These are phyloP conservation scores for Penicillium waksmanii DNA, from an alignment of 495 filamentous ascomycete genomes.

Conservation along the genomic window DNA sequence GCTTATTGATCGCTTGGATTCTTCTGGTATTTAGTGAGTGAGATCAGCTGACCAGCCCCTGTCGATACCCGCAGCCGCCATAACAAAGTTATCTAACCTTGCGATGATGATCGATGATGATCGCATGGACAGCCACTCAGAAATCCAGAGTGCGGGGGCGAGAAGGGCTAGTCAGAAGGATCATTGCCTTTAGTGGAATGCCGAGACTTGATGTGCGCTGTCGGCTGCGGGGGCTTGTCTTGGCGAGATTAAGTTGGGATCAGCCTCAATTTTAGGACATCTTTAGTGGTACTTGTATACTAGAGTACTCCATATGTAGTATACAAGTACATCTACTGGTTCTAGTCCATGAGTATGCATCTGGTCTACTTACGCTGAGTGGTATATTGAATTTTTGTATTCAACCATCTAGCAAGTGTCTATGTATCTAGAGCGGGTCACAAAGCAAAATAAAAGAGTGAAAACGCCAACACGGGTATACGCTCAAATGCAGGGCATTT, in stretches of 20 bases:
- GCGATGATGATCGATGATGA: background rate
- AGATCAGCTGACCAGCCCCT: background rate
- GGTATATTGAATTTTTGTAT: background rate
- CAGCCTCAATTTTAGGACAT: background rate
- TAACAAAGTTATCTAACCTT: slow-evolving; percentile 9
- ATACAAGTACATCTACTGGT: too few species aligned
- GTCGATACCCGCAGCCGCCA: background rate
- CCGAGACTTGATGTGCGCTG: slow-evolving; percentile 17
- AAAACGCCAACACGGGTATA: slow-evolving; percentile 38
- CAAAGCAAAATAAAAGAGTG: slow-evolving; percentile 12
- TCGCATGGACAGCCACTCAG: slow-evolving; percentile 14
- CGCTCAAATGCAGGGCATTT: slow-evolving; percentile 38
- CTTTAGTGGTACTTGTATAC: background rate
- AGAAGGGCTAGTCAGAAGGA: slow-evolving; percentile 5
- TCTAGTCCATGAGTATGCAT: too few species aligned
- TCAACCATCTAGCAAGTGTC: background rate
- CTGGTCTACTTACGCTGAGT: too few species aligned
- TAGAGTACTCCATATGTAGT: too few species aligned
- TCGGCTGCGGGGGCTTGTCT: slow-evolving; percentile 23
- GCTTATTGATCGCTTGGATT: too few species aligned
- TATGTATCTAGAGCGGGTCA: slow-evolving; percentile 6
- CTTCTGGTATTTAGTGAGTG: background rate
- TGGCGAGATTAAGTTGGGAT: slow-evolving; percentile 15
- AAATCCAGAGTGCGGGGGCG: background rate
- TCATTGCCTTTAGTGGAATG: slow-evolving; percentile 24